Base-by-base conservation (phyloP, 192 early-diverging fungal genomes). In the Backusella tuberculispora region DNA sequence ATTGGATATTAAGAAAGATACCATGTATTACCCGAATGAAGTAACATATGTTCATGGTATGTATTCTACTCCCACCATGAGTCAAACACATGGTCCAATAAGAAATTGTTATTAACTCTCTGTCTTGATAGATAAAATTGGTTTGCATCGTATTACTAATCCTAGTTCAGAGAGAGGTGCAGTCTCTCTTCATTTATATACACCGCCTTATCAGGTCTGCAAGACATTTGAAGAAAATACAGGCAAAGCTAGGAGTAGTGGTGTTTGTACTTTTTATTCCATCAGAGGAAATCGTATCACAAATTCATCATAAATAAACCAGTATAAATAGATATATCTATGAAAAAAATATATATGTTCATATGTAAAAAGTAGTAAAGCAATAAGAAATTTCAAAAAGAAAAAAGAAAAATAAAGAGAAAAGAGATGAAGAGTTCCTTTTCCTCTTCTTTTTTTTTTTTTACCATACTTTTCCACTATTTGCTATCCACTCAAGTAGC, bases 161-260 rank as follows among this genome's bases (percentile, higher is more conserved):
- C 88, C 89, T 24, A 88, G 88, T 34, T 37, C 45, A 9, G 69
- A 60, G 6, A 43, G 40, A 5, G 85, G 86, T 71, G 90, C 95
- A 6, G 88, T 98, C 10, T 95, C 96, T 19, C 85, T 98, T 48
- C 96, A 98, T 78, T 83, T 98, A 50, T 98, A 98, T 76, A 92
- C 93, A 5, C 96, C 96, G 38, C 95, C 96, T 3, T 94, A 90
- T 74, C 80, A 93, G 24, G 87, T 85, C 43, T 96, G 95, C 84
- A 91, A 90, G 73, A 94, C 92, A 12, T 98, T 95, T 79, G 89
- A 93, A 65, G 92, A 95, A 74, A 63, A 72, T 1, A 96, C 94
- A 0, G 93, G 93, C n/a, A 76, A 69, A 38, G 83, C 88, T 2
- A 81, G 91, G 13, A 81, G 81, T 26, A 86, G 85, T 37, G 89